phyloP scores from a whole-genome alignment of 1,284 basidiomycete species.

The Anthracocystis walkeri region DNA sequence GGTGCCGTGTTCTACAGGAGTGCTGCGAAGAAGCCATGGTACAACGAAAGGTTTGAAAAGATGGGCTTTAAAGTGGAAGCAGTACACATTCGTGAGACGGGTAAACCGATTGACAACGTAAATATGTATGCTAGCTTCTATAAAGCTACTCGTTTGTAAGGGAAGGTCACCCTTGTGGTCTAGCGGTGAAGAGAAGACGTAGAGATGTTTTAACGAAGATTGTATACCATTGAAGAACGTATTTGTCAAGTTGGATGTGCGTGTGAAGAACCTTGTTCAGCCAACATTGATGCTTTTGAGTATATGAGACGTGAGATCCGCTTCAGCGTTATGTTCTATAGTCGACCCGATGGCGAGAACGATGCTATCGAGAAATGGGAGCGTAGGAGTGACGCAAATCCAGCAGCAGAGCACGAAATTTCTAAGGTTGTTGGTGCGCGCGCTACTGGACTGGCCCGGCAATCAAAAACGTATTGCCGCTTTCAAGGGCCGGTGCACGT shows the following conservation, averaged over 20 bases:
- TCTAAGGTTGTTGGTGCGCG: neutral
- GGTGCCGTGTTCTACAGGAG: constrained; percentile 80
- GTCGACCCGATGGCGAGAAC: neutral
- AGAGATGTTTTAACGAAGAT: neutral
- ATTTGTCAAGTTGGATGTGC: neutral
- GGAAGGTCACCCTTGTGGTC: neutral
- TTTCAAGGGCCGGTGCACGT: neutral
- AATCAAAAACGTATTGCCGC: constrained; percentile 10
- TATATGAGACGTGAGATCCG: neutral
- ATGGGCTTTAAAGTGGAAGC: constrained; percentile 68
- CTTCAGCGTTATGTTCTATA: too few species aligned
- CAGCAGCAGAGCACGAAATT: constrained; percentile 33
- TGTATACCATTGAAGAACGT: neutral
- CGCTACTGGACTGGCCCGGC: constrained; percentile 31
- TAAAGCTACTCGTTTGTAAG: constrained; percentile 65
- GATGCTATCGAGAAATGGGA: neutral
- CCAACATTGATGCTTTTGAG: neutral
- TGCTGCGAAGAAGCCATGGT: constrained; percentile 81
- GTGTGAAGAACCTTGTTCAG: neutral
- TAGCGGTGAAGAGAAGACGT: too few species aligned
- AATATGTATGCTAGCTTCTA: constrained; percentile 75
- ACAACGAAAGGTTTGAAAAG: constrained; percentile 75
- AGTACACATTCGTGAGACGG: constrained; percentile 67
- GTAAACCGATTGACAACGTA: constrained; percentile 74
- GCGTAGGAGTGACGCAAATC: constrained; percentile 22